Base-by-base conservation (phyloP, 371 early-diverging fungal genomes). In the Zychaea mexicana region DNA sequence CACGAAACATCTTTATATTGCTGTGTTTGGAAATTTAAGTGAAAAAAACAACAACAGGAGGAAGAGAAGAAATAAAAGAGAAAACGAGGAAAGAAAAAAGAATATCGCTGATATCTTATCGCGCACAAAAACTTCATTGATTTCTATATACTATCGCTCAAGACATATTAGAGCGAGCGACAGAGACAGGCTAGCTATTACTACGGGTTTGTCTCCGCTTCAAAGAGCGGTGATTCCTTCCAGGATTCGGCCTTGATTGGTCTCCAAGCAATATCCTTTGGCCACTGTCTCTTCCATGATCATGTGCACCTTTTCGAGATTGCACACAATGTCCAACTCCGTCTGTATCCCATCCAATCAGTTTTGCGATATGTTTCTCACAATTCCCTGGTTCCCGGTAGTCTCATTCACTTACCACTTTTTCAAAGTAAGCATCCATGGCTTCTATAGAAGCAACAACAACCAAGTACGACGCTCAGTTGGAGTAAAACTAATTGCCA, bases 241-340 rank as follows among this genome's bases (percentile, higher is more conserved):
- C 42, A 67, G 49, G 28, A 64, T 47, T n/a, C 69, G 60, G 8
- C 46, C 69, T 46, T 55, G 64, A 56, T 68, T 60, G 61, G 69
- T 64, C 39, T 83, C 84, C 49, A 68, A 52, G 10, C 81, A 61
- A 33, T 66, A 27, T 9, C 84, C 82, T 62, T 81, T 73, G 27
- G 75, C 62, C n/a, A 83, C 36, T 26, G 77, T 72, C 53, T 83
- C 84, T 55, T 83, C 80, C 55, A 81, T 61, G 70, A 81, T 74
- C 66, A 79, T 71, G 65, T 81, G 81, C 27, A 79, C 73, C 56
- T 77, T 78, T 70, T 81, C 77, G 52, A 81, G 59, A 57, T 74
- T 76, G 66, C 78, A 83, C 65, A 83, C 64, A 56, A 83, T 67
- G 69, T 83, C 84, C 42, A 83, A 62, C 67, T 83, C 84, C 39